Conservation (phyloP, 768 basidiomycete species). For the Phaeolepiota aurea region DNA sequence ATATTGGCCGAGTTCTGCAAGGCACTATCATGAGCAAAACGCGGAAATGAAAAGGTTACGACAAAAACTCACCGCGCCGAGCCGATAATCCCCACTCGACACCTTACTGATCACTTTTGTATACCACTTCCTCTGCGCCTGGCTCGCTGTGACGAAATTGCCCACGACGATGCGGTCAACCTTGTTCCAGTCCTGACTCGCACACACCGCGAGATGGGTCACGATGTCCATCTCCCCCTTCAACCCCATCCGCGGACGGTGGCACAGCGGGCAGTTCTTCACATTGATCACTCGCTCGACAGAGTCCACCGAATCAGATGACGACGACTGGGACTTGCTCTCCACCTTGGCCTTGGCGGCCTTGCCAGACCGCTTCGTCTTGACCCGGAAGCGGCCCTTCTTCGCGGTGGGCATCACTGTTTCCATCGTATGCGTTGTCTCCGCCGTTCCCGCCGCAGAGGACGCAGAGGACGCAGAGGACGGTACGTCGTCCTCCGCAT, state of each 20-base stretch:
- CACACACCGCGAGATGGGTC: slow-evolving; percentile 95
- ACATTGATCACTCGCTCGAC: slow-evolving; percentile 92
- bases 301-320: slow-evolving; percentile 15
- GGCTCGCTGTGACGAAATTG: slow-evolving; percentile 89
- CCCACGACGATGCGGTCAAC: slow-evolving; percentile 88
- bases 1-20: slow-evolving; percentile 92
- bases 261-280: slow-evolving; percentile 90
- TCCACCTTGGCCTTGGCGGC: background rate
- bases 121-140: slow-evolving; percentile 97
- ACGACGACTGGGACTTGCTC: too few relatives aligned
- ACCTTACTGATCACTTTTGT: slow-evolving; percentile 85
- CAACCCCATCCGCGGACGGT: slow-evolving; percentile 73
- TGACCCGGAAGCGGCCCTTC: slow-evolving; percentile 7
- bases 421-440: too few relatives aligned
- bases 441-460: too few relatives aligned
- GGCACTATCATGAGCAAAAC: background rate
- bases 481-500: slow-evolving; percentile 4
- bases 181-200: slow-evolving; percentile 85
- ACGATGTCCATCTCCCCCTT: slow-evolving; percentile 93
- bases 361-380: slow-evolving; percentile 8
- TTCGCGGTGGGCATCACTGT: background rate
- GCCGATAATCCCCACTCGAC: slow-evolving; percentile 76
- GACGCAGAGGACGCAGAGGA: background rate
- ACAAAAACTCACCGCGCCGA: slow-evolving; percentile 60
- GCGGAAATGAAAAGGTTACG: background rate